phyloP scores from a whole-genome alignment of 2,329 filamentous ascomycete species.

The Cladophialophora exuberans region DNA sequence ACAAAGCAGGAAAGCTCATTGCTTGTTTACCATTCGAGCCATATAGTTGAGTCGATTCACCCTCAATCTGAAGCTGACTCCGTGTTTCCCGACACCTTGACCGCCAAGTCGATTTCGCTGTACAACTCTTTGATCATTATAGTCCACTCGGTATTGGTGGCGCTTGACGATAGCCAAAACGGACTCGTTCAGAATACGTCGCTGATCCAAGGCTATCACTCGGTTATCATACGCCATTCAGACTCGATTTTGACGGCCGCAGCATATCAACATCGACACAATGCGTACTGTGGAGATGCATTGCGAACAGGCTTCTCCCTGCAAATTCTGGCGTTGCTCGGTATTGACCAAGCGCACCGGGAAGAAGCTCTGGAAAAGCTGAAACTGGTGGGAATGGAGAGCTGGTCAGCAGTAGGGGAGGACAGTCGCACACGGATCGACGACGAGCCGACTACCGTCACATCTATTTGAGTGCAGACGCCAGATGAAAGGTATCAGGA shows the following conservation, averaged over 20 bases:
- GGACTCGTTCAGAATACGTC: neutral
- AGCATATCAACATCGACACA: neutral
- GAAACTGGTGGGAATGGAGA: neutral
- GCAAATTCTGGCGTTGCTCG: slow-evolving; percentile 5
- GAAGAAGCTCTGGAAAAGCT: neutral
- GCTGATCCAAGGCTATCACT: neutral
- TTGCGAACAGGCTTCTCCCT: slow-evolving; percentile 6
- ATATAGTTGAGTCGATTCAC: neutral
- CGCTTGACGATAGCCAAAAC: neutral
- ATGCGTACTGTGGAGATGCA: slow-evolving; percentile 9
- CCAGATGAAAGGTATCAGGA: neutral
- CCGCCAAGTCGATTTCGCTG: slow-evolving; percentile 5
- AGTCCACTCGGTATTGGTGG: neutral
- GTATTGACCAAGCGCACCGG: neutral
- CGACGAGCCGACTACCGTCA: neutral
- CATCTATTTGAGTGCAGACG: neutral
- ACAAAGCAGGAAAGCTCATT: no score
- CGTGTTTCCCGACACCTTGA: slow-evolving; percentile 4
- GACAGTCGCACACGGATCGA: neutral
- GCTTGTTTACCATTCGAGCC: no score
- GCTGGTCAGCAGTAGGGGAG: neutral
- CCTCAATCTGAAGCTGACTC: neutral
- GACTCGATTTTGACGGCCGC: neutral
- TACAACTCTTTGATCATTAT: slow-evolving; percentile 6
- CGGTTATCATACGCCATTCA: slow-evolving; percentile 2